Evolutionary conservation across 768 basidiomycete genomes (phyloP), one percentile per base, ranked within the genome.

Genomic region (Termitomyces sp.): DNA sequence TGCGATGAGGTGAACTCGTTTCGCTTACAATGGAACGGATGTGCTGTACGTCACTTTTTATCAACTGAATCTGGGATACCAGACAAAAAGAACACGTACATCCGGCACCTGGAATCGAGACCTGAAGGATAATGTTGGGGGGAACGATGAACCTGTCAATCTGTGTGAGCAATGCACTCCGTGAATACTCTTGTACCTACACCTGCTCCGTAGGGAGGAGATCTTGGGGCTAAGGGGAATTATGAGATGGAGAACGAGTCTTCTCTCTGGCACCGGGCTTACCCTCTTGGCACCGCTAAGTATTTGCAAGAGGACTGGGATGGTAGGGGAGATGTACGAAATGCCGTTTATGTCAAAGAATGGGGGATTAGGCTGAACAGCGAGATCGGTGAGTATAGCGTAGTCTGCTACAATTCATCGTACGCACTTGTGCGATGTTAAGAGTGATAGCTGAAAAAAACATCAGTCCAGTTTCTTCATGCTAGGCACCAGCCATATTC

Each of bases 231-330:
- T 68, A 51, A 36, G 45, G 34, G 12, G 14, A 3, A 7, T 36
- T n/a, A 45, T 50, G 32, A 46, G 55, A 57, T 11, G 0, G 6
- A 25, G n/a, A 9, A 14, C 1, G 17, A n/a, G n/a, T 29, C 25
- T 9, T 51, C 11, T 50, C 5, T n/a, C 38, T 36, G 45, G 20
- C 36, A 37, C 10, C 14, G 9, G 3, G 31, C 43, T 34, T 31
- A 66, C 67, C 62, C 59, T n/a, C 15, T 65, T 65, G 14, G 79
- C 78, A 6, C 83, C 83, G 50, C 78, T 83, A 32, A 84, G 72
- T 42, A 85, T 78, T 59, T 84, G 83, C 49, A 85, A 77, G 31
- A 84, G 76, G 15, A 83, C 77, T 0, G 84, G 83, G 1, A 80
- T 67, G 0, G 76, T 68, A 5, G 83, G 84, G 1, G 76, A 67